These are phyloP conservation scores for Dendrobium catenatum DNA, from an alignment of 106 monocot genomes.

Conservation along the genomic window DNA sequence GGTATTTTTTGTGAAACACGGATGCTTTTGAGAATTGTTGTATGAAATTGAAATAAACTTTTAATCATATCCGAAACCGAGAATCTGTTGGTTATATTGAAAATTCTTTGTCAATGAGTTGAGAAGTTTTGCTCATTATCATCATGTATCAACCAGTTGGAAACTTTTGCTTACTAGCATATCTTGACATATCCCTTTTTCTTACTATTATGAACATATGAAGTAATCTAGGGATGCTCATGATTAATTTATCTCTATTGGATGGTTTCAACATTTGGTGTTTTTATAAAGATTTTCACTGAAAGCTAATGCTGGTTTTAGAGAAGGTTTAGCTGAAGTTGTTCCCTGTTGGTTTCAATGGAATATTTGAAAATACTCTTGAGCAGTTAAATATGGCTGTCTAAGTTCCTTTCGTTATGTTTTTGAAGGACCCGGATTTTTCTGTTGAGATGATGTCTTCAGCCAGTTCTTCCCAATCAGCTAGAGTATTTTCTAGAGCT, in stretches of 20 bases:
- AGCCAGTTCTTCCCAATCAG: slow-evolving; percentile 48
- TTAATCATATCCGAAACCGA: not conserved
- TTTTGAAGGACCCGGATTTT: slow-evolving; percentile 61
- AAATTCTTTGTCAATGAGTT: not conserved
- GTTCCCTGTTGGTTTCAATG: not conserved
- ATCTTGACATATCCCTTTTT: no score
- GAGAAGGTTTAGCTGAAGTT: not conserved
- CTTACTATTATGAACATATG: no score
- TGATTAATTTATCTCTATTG: no score
- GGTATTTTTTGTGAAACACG: not conserved
- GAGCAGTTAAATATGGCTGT: not conserved
- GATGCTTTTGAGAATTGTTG: not conserved
- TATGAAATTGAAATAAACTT: not conserved
- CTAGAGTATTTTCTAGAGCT: slow-evolving; percentile 34
- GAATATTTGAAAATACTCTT: not conserved
- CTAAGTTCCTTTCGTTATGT: not conserved
- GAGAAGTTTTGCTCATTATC: no score
- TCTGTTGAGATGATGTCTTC: slow-evolving; percentile 62
- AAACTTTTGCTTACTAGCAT: no score
- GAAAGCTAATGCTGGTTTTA: not conserved
- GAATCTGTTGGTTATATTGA: not conserved
- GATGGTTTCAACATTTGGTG: not conserved
- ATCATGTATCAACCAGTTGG: no score
- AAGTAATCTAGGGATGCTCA: no score
- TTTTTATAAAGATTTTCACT: not conserved